A percentile compares a stretch with the other conserved stretches of the same genome.
These are phyloP conservation scores for Exserohilum rostratum DNA, from an alignment of 2,329 filamentous ascomycete genomes.

Conservation along the genomic window DNA sequence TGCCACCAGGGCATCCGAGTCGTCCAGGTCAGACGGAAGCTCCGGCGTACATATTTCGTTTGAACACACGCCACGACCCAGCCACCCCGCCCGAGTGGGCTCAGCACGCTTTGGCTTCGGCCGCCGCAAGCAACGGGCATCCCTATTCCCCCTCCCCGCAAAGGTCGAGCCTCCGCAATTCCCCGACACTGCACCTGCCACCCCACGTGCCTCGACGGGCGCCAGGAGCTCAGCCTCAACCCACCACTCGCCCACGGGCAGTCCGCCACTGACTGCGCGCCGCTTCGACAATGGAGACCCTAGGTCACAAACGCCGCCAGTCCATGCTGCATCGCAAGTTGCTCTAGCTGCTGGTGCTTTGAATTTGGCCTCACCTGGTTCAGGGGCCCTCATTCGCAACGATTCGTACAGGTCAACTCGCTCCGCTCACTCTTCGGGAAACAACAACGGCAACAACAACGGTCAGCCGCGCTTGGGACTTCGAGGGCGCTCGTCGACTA, in stretches of 20 bases:
- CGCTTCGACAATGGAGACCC: conserved; percentile 37
- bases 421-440: conserved; percentile 65
- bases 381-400: conserved; percentile 60
- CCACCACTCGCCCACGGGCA: conserved; percentile 44
- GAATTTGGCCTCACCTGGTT: conserved; percentile 53
- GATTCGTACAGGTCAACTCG: conserved; percentile 69
- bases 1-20: conserved; percentile 75
- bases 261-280: conserved; percentile 46
- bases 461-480: conserved; percentile 65
- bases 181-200: conserved; percentile 54
- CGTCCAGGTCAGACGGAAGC: conserved; percentile 86
- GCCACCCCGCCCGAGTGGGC: conserved; percentile 65
- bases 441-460: conserved; percentile 63
- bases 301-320: conserved; percentile 39
- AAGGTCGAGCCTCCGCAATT: conserved; percentile 62
- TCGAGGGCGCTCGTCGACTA: conserved; percentile 83
- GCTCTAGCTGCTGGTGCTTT: conserved; percentile 56
- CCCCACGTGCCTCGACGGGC: conserved; percentile 51
- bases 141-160: conserved; percentile 87
- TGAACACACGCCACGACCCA: conserved; percentile 42
- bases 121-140: conserved; percentile 71
- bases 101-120: conserved; percentile 75
- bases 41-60: conserved; percentile 58
- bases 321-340: conserved; percentile 60
- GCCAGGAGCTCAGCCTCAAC: conserved; percentile 44